Evolutionary conservation across 108 stramenopile genomes (phyloP), one percentile per base, ranked within the genome.

Genomic region (Licmophora abbreviata): DNA sequence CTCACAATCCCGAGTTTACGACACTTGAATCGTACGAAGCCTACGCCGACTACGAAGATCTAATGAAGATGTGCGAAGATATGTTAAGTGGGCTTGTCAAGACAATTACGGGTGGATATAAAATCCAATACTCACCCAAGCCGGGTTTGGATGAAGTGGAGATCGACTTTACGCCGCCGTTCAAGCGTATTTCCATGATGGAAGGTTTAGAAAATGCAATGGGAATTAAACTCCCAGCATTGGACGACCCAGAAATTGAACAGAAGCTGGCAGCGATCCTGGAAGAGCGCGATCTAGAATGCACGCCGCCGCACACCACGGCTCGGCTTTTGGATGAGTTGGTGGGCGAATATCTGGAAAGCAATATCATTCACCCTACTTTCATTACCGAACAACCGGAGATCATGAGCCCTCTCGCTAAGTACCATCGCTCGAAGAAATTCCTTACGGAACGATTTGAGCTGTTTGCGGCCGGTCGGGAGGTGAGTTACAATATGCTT

Each of bases 1-100:
- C 98, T 3, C 98, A 99, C 89, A 99, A 99, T 58, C 98, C 98
- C 15, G 98, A 99, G 74, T 99, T 99, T 75, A 99, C 98, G 42
- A 97, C 98, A 1, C 91, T 95, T 56, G 98, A 99, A 71, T 97
- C 97, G 41, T 99, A 99, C 68, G 73, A 86, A 82, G 99, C 99
- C 33, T 99, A 98, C 60, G 99, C 95, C 14, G 99, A 99, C 71
- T 99, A 98, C 86, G 63, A 98, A 30, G 99, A 99, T 58, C 76
- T 99, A 24, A 96, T 99, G 94, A 69, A 77, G 54, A 95, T 97
- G 94, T 97, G 95, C 20, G 97, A 99, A 64, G 88, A 92, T 48
- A 81, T 99, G 70, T 62, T 99, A 31, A 77, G 79, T 61, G 91
- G 92, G 6, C 85, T 99, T 76, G 99, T 99, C 59, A 91, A 84